Conservation (phyloP, 2,329 filamentous ascomycete genomes). For the Mycocentrospora acerina region DNA sequence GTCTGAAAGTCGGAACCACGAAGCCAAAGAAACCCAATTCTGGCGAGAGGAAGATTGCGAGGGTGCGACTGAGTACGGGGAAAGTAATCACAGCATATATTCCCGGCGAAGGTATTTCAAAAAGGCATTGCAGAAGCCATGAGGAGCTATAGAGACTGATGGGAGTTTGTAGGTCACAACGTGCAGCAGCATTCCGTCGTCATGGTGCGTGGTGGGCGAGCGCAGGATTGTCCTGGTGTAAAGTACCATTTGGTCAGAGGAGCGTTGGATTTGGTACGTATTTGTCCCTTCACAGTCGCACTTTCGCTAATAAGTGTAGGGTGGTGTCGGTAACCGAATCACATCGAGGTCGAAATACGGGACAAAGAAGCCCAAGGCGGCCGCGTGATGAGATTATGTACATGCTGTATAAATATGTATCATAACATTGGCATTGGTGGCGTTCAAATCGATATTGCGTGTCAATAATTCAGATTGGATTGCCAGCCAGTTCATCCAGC, state of each 20-base stretch:
- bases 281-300: neutral
- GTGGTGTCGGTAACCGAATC: constrained; percentile 82
- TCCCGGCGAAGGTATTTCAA: constrained; percentile 73
- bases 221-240: constrained; percentile 98
- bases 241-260: constrained; percentile 92
- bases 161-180: constrained; percentile 69
- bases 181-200: constrained; percentile 99
- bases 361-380: constrained; percentile 90
- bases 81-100: constrained; percentile 91
- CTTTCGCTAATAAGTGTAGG: constrained; percentile 56
- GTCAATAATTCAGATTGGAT: constrained; percentile 3
- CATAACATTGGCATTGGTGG: constrained; percentile 28
- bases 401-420: constrained; percentile 27
- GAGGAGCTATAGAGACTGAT: constrained; percentile 8
- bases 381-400: constrained; percentile 18
- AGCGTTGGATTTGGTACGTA: constrained; percentile 84
- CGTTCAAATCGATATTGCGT: constrained; percentile 17
- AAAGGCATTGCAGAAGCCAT: constrained; percentile 1
- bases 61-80: constrained; percentile 84
- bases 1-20: constrained; percentile 87
- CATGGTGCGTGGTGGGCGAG: constrained; percentile 86
- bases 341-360: constrained; percentile 94
- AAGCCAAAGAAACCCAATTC: constrained; percentile 99
- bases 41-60: constrained; percentile 91
- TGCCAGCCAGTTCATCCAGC: too few species aligned